Evolutionary conservation across 306 rosid genomes (phyloP), one percentile per base, ranked within the genome.

Genomic region (Gastrolobium villosum): DNA sequence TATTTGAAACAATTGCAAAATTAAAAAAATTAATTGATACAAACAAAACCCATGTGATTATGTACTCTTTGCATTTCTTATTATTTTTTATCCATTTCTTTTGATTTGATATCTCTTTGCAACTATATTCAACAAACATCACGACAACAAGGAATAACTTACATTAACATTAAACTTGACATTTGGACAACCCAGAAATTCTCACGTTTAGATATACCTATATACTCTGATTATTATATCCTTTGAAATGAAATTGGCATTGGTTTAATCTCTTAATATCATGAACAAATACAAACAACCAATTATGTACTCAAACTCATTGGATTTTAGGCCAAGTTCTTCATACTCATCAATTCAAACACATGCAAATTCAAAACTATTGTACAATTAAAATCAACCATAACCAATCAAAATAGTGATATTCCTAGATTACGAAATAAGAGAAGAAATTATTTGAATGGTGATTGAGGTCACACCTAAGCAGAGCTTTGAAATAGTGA

Each of bases 251-350:
- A 75, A 82, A 79, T 81, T 80, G 90, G n/a, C n/a, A n/a, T n/a
- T n/a, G n/a, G n/a, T n/a, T n/a, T n/a, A n/a, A n/a, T n/a, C n/a
- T n/a, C n/a, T n/a, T n/a, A n/a, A n/a, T n/a, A n/a, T n/a, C n/a
- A n/a, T n/a, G n/a, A n/a, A n/a, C n/a, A n/a, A n/a, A n/a, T n/a
- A n/a, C n/a, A n/a, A n/a, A n/a, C n/a, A n/a, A n/a, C n/a, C n/a
- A n/a, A n/a, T n/a, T n/a, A n/a, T n/a, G n/a, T n/a, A n/a, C n/a
- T n/a, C n/a, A n/a, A 86, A 78, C 86, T 93, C 97, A 54, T 77
- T 92, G 57, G 99, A 95, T 77, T 89, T 88, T 81, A 91, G 93
- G 61, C 90, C 99, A 1, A 95, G 94, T 79, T 84, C 99, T 77
- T 94, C 98, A 2, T 90, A 81, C 65, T 78, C 94, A 3, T 86